Evolutionary conservation across 257 asterid genomes (phyloP).

Genomic region (Verbascum thapsus): DNA sequence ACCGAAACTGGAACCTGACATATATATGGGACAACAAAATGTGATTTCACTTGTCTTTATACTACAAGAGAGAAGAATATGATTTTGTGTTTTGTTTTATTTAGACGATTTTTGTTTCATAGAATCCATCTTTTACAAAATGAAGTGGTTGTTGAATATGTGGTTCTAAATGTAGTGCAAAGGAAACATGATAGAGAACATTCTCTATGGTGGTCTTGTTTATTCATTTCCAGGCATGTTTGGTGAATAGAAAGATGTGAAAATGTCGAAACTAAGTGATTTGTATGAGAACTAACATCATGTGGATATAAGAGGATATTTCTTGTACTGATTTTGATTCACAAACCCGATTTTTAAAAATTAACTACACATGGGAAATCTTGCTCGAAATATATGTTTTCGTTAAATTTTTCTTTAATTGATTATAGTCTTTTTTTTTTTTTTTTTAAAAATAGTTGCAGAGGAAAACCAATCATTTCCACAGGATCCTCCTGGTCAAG

Average conservation of each 20-base stretch:
- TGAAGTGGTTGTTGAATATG: not conserved
- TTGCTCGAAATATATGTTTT: not conserved
- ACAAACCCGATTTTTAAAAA: too few species aligned
- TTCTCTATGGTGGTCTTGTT: not conserved
- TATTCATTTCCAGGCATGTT: not conserved
- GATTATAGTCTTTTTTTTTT: not conserved
- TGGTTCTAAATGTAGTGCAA: not conserved
- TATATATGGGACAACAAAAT: too few species aligned
- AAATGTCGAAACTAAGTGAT: not conserved
- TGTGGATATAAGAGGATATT: too few species aligned
- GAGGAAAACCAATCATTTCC: slow-evolving; percentile 57
- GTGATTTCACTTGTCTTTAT: too few species aligned
- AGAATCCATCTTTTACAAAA: too few species aligned
- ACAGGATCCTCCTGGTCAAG: slow-evolving; percentile 50
- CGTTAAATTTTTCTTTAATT: not conserved
- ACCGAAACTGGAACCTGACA: too few species aligned
- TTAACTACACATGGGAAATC: not conserved
- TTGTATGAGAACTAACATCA: too few species aligned
- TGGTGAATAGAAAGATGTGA: not conserved
- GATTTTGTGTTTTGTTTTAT: too few species aligned
- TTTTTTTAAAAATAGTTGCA: slow-evolving; percentile 45
- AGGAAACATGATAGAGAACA: not conserved
- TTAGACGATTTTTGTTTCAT: slow-evolving; percentile 4
- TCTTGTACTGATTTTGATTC: too few species aligned
- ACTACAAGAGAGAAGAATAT: too few species aligned